phyloP scores from a whole-genome alignment of 164 flowering plant genomes.

The Liriodendron chinense region DNA sequence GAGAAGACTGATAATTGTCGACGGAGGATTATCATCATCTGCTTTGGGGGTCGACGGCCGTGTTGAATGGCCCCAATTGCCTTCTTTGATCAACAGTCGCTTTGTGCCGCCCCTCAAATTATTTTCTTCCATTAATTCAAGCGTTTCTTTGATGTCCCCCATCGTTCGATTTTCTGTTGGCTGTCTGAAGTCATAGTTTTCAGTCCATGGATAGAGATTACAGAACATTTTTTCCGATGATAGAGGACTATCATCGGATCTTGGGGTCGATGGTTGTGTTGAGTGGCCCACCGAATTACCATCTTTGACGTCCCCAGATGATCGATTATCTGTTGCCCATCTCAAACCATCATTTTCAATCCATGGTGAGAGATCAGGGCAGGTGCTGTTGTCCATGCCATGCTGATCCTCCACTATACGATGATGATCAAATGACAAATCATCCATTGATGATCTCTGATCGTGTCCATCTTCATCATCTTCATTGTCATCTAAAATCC shows the following conservation, averaged over 20 bases:
- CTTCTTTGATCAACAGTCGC: background rate
- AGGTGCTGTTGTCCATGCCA: conserved; percentile 1
- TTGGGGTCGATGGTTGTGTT: background rate
- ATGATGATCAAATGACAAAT: background rate
- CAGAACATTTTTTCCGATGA: background rate
- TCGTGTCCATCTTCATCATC: conserved; percentile 17
- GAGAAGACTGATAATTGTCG: conserved; percentile 4
- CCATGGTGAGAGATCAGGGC: conserved; percentile 6
- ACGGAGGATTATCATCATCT: conserved; percentile 5
- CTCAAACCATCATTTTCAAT: conserved; percentile 12
- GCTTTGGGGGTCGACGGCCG: conserved; percentile 6
- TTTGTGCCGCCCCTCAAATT: background rate
- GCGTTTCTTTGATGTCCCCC: background rate
- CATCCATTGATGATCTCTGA: conserved; percentile 4
- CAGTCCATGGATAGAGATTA: background rate
- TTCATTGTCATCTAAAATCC: conserved; percentile 18
- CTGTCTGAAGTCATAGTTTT: background rate
- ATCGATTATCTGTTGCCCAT: background rate
- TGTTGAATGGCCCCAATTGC: background rate
- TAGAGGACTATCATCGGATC: background rate
- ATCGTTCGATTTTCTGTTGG: too few relatives aligned
- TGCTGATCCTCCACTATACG: conserved; percentile 2
- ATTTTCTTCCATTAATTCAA: background rate
- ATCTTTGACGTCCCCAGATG: background rate
- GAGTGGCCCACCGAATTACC: background rate